Evolutionary conservation across 2,329 filamentous ascomycete species (phyloP), one percentile per base, ranked within the genome.

Genomic region (Trichoderma atroviride): DNA sequence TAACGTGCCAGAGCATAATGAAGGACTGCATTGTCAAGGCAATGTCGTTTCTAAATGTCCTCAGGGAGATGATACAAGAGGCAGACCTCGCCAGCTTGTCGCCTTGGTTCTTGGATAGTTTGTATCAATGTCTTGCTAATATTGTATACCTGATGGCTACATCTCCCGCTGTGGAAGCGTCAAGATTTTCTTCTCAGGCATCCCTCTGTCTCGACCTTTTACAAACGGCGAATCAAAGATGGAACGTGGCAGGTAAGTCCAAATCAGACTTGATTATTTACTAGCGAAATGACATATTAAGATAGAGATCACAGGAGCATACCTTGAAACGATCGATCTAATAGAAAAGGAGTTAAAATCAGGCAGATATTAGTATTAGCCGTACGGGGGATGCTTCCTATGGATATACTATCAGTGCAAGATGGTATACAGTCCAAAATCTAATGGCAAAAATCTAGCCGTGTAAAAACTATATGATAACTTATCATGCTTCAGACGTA

Each of bases 51-150:
- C n/a, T 69, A 11, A 35, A 65, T n/a, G 52, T 29, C 19, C 33
- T 69, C 2, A 24, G 61, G 0, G 68, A 60, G 33, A 69, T 53
- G 43, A 53, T 69, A 10, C 47, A 58, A 31, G 52, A 55, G 5
- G 52, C 50, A 10, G 37, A 63, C 9, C 50, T 62, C 16, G 58
- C 59, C 31, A 57, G 66, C 58, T 13, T 69, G n/a, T 58, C 68
- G 9, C 68, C 68, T 14, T 69, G 68, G 68, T 69, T 69, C 35
- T 43, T 69, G 27, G 61, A 66, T 31, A 58, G 68, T 35, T 29
- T 60, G 11, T 69, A 69, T 19, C 68, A 69, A 33, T 61, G 60
- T 27, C n/a, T 65, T n/a, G 56, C 68, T 13, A 69, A 64, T 7
- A 16, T 69, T 14, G 53, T 63, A 16, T 69, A 53, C 22, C 43